Conservation (phyloP, 2,329 filamentous ascomycete species). For the Rhinocladiella similis region DNA sequence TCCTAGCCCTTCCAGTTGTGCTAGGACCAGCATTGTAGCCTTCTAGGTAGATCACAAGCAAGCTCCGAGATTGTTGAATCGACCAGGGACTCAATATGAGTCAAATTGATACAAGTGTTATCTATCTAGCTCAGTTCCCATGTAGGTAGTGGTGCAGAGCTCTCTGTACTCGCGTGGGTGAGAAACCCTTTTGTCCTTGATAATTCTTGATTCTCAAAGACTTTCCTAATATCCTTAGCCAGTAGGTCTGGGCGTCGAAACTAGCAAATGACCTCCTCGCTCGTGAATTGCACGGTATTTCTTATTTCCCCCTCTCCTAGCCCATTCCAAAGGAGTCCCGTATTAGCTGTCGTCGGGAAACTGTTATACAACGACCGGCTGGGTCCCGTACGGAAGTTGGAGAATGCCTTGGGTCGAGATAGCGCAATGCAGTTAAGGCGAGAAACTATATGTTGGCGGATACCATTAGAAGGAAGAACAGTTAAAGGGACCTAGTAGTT, state of each 20-base stretch:
- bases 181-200: conserved; percentile 6
- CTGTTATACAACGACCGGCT: conserved; percentile 18
- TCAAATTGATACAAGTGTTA: too few species aligned
- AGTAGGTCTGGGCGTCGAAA: conserved; percentile 51
- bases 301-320: conserved; percentile 13
- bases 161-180: too few species aligned
- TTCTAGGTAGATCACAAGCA: too few species aligned
- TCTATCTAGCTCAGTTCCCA: too few species aligned
- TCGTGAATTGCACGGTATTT: conserved; percentile 27
- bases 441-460: too few species aligned
- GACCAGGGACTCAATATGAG: too few species aligned
- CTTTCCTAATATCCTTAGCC: conserved; percentile 45
- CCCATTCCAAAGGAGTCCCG: conserved; percentile 16
- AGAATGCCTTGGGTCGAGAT: conserved; percentile 5
- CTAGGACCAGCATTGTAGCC: too few species aligned
- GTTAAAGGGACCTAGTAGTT: too few species aligned
- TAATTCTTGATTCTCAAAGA: conserved; percentile 39
- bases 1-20: too few species aligned
- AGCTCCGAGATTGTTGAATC: too few species aligned
- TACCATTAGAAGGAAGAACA: too few species aligned
- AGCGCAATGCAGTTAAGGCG: conserved; percentile 12
- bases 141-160: too few species aligned
- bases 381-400: conserved; percentile 9
- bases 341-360: conserved; percentile 20
- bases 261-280: conserved; percentile 54